phyloP scores from a whole-genome alignment of 495 filamentous ascomycete species.

The Aspergillus heteromorphus region DNA sequence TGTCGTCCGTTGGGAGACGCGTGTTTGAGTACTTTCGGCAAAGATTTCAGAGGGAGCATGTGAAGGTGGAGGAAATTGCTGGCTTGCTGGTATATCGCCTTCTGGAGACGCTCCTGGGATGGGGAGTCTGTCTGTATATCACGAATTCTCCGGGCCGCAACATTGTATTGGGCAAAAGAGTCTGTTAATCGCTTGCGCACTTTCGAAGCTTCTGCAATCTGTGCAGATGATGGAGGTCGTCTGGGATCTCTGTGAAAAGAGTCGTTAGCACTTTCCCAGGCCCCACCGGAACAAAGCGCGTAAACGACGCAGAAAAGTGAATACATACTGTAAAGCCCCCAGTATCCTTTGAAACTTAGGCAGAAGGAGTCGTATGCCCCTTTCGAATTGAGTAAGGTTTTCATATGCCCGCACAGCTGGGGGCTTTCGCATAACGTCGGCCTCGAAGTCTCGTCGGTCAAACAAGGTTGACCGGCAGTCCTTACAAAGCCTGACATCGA shows the following conservation, averaged over 20 bases:
- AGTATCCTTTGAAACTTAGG: constrained; percentile 85
- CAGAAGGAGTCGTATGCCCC: constrained; percentile 76
- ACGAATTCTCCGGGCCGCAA: constrained; percentile 75
- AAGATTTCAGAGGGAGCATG: constrained; percentile 83
- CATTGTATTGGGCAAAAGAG: constrained; percentile 84
- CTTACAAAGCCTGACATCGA: constrained; percentile 88
- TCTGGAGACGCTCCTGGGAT: constrained; percentile 73
- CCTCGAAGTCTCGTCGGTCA: constrained; percentile 73
- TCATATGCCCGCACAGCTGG: constrained; percentile 79
- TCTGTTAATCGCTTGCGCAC: constrained; percentile 88
- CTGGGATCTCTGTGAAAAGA: constrained; percentile 50
- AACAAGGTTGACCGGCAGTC: constrained; percentile 85
- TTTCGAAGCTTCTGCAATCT: constrained; percentile 84
- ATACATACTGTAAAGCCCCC: constrained; percentile 53
- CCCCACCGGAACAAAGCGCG: not conserved
- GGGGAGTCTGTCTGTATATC: constrained; percentile 68
- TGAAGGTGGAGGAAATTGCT: constrained; percentile 83
- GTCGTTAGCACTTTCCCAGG: not conserved
- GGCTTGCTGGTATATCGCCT: constrained; percentile 76
- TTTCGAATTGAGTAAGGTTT: constrained; percentile 82
- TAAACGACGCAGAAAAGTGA: constrained; percentile 26
- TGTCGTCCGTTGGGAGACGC: constrained; percentile 43
- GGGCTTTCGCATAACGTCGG: constrained; percentile 60
- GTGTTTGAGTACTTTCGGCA: constrained; percentile 78
- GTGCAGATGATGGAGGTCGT: constrained; percentile 64